Evolutionary conservation across 1,284 basidiomycete species (phyloP).

Genomic region (Ganoderma sp.): DNA sequence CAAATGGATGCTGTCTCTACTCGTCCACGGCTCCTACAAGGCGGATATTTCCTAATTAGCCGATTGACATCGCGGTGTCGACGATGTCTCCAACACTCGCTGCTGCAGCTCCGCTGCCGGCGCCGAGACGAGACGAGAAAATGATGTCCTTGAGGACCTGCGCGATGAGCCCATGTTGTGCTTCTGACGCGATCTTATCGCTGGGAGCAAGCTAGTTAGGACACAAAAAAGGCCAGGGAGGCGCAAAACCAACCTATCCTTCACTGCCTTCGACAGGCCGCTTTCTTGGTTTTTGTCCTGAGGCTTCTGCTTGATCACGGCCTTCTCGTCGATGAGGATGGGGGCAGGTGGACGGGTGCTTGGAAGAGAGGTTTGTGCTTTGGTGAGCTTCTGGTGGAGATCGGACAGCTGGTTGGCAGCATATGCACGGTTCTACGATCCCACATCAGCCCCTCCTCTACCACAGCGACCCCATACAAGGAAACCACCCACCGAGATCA

Average conservation of each 20-base stretch:
- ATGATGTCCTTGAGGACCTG: slow-evolving; percentile 90
- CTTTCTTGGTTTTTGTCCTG: slow-evolving; percentile 81
- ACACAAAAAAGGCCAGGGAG: not conserved
- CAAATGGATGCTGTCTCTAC: slow-evolving; percentile 15
- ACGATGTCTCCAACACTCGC: slow-evolving; percentile 42
- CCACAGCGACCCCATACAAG: too few relatives aligned
- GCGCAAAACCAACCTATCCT: slow-evolving; percentile 70
- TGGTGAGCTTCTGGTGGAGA: slow-evolving; percentile 85
- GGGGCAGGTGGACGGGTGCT: slow-evolving; percentile 63
- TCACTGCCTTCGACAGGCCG: slow-evolving; percentile 79
- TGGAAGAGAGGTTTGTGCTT: slow-evolving; percentile 60
- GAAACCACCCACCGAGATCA: slow-evolving; percentile 77
- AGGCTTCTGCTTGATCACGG: slow-evolving; percentile 61
- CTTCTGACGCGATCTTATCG: slow-evolving; percentile 84
- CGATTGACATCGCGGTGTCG: slow-evolving; percentile 50
- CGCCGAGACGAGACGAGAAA: slow-evolving; percentile 67
- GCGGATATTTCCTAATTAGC: slow-evolving; percentile 18
- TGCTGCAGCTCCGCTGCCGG: slow-evolving; percentile 29
- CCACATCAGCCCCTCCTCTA: not conserved
- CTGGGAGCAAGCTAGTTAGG: slow-evolving; percentile 47
- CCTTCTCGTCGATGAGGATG: slow-evolving; percentile 51
- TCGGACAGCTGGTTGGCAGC: slow-evolving; percentile 89
- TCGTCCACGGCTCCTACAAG: not conserved
- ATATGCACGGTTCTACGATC: slow-evolving; percentile 84
- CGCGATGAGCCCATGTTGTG: slow-evolving; percentile 88